A percentile compares a stretch with the other conserved stretches of the same genome.
Conservation (phyloP, 805 yeast genomes). For the Myxozyma mucilagina region DNA sequence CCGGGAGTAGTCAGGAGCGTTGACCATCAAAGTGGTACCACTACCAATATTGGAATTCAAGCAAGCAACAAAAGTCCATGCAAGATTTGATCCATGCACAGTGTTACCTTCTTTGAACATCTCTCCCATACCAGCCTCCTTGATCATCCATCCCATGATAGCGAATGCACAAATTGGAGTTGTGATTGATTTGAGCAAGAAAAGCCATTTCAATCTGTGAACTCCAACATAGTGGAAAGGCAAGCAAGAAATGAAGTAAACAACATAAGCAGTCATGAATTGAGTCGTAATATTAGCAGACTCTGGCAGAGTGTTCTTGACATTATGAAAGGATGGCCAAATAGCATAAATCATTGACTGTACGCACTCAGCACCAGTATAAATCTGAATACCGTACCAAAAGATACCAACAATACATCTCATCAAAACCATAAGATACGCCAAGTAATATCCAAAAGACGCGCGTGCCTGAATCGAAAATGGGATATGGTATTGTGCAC, state of each 20-base stretch:
- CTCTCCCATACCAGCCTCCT: constrained; percentile 39
- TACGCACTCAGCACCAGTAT: constrained; percentile 53
- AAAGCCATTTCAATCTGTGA: constrained; percentile 78
- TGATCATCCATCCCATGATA: constrained; percentile 73
- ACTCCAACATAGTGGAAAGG: constrained; percentile 85
- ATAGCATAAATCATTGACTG: constrained; percentile 72
- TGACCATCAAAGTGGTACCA: constrained; percentile 44
- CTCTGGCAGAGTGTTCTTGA: constrained; percentile 45
- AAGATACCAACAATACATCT: constrained; percentile 63
- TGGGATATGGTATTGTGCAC: constrained; percentile 53
- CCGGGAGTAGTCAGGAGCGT: constrained; percentile 48
- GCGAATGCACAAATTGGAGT: constrained; percentile 84
- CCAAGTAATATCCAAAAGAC: constrained; percentile 51
- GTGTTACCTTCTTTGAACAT: constrained; percentile 72
- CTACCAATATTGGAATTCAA: constrained; percentile 53
- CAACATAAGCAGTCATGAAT: constrained; percentile 71
- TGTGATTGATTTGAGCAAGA: constrained; percentile 74
- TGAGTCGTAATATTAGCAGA: constrained; percentile 41
- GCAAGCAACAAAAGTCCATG: constrained; percentile 61
- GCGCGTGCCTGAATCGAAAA: constrained; percentile 49
- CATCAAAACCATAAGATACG: constrained; percentile 46
- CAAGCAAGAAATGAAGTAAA: constrained; percentile 77
- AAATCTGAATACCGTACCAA: constrained; percentile 51
- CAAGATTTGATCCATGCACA: constrained; percentile 71
- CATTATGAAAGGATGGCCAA: constrained; percentile 50